Evolutionary conservation across 1,284 basidiomycete genomes (phyloP), one percentile per base, ranked within the genome.

Genomic region (Farysia itapuensis): DNA sequence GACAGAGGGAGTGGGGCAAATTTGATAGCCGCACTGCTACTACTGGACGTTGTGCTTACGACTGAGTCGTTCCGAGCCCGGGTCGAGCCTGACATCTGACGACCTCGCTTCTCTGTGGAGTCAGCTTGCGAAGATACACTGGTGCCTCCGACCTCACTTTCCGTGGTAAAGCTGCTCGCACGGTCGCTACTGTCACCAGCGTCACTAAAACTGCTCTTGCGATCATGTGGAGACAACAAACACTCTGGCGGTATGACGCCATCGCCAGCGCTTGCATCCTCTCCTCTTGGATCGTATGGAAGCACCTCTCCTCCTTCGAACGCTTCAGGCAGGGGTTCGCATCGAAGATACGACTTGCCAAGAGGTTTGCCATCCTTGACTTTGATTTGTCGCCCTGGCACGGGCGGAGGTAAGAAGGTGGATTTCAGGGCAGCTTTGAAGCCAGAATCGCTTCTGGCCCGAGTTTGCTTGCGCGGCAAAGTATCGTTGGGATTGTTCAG

Each of bases 1-100:
- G 64, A 64, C 4, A 51, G 36, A 26, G 70, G 70, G 9, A 72
- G 49, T 4, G 70, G 70, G 16, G 53, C 56, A 32, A 72, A 72
- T 24, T 64, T 58, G 68, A 72, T 72, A 19, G 64, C 61, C 19
- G 44, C 49, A 15, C 50, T 29, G 24, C 48, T 61, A 35, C 43
- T 50, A 43, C 35, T 64, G 8, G 45, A 53, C 2, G 54, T 50
- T 29, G 45, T 50, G 4, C 41, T 46, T 5, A 54, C 45, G 12
- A 47, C 39, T 20, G 59, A 63, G 4, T 19, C 45, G 24, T 53
- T 15, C 5, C 59, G 43, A 2, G 29, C 16, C 33, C 49, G 37
- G 34, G 23, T 51, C 4, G 51, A 24, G 2, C 20, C 15, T 0
- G 52, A 28, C 0, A 28, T 7, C 0, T 38, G 7, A 4, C 46